Base-by-base conservation (phyloP, 2,329 filamentous ascomycete species). In the Ophiostoma piceae region DNA sequence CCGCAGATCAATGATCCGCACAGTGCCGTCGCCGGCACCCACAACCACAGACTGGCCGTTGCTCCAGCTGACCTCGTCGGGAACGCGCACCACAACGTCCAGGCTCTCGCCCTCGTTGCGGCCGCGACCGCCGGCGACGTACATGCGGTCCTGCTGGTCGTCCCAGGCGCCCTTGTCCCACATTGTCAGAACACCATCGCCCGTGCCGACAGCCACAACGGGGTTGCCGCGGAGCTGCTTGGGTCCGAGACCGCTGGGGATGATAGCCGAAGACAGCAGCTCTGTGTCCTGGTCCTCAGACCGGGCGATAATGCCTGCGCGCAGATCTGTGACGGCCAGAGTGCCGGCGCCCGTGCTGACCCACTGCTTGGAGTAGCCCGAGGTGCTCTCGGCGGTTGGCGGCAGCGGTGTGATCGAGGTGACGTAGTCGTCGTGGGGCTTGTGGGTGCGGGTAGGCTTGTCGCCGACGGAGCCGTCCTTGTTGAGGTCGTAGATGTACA, bases 111-210 rank as follows among this genome's bases (percentile, higher is more conserved):
- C 92, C 9, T 87, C 90, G 68, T 70, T 73, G 41, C 66, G 68
- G 14, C 47, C 32, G 65, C 80, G 84, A 22, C 83, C 85, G 11
- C 83, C 80, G 74, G 92, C 89, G 9, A 97, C 87, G 67, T 91
- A 87, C 75, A 97, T 91, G 68, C 93, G 87, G 80, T 96, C 93
- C 74, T 96, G 92, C 78, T 97, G 92, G 78, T 98, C 94, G 76
- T 96, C 94, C 94, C 95, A 98, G 0, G 91, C 88, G 0, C 94
- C 94, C 74, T 90, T 90, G 79, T 99, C 94, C 94, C 95, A 99
- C 7, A 98, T 81, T 4, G 94, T 97, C 73, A 98, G 78, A 1
- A 97, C 88, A 2, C 95, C 95, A 60, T 87, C 90, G 22, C 87
- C 89, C 35, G 85, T 88, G 29, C 92, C 92, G 47, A 92, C 90